Base-by-base conservation (phyloP, 805 yeast genomes). In the Kodamaea laetipori region DNA sequence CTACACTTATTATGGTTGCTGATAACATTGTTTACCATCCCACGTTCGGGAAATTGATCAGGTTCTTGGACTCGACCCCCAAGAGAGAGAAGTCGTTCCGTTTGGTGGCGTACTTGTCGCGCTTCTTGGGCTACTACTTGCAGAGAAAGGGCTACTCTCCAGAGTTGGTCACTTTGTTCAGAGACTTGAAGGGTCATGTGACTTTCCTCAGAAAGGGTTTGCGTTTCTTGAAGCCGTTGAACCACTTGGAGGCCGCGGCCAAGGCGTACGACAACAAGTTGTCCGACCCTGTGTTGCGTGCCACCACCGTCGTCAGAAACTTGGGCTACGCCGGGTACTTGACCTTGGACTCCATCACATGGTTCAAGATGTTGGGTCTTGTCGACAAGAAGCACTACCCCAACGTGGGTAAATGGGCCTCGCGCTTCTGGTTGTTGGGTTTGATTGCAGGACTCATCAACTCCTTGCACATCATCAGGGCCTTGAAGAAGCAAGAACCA, bases 1-100 rank as follows among this genome's bases (percentile, higher is more conserved):
- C 24, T 17, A 27, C 26, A 15, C 43, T 30, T 33, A 45, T 34
- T 35, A 83, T 83, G 89, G 86, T 82, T 50, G 79, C 72, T 48
- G 89, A 86, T 59, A 69, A 85, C 4, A 55, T 86, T 28, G 73
- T 84, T 37, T 82, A 82, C 61, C 96, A 86, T 67, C 96, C 96
- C 11, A 71, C 86, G 2, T 62, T 84, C 41, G 64, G 73, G 45
- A 84, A 80, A 53, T 61, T 84, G 28, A 68, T 85, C 61, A 76
- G 71, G 55, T 83, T 82, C 58, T 69, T 85, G 49, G 89, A 86
- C 57, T 65, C 80, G 38, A 72, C 84, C 12, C 71, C 82, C 31
- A 92, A 92, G 46, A 76, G 96, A 53, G 97, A 90, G 60, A 90
- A 90, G 69, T 63, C 82, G 10, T 73, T 86, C 57, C 82, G 97